Percentiles rank a stretch among this genome's conserved stretches.
Conservation (phyloP, 2,329 filamentous ascomycete species). For the Aspergillus sp. region DNA sequence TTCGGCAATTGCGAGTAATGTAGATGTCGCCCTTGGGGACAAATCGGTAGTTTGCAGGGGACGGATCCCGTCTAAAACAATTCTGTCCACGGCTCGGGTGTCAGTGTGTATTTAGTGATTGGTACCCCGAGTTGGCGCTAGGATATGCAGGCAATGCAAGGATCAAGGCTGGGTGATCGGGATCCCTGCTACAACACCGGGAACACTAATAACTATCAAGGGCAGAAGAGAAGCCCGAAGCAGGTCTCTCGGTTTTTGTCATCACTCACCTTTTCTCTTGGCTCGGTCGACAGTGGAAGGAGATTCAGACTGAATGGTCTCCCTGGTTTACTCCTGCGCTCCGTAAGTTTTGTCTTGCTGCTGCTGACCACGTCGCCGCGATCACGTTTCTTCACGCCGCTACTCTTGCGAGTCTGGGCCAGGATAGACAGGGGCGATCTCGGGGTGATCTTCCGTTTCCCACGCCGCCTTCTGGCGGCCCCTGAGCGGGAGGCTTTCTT, state of each 20-base stretch:
- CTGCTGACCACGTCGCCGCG: conserved; percentile 6
- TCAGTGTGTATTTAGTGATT: conserved; percentile 7
- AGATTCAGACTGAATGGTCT: conserved; percentile 8
- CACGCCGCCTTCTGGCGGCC: conserved; percentile 9
- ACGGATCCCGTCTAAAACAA: conserved; percentile 29
- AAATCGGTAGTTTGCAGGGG: conserved; percentile 40
- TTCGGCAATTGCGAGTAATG: conserved; percentile 46
- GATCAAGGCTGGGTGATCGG: neutral
- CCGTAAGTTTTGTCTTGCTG: conserved; percentile 5
- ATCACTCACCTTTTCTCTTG: conserved; percentile 29
- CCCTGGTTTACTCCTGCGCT: neutral
- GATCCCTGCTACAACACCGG: neutral
- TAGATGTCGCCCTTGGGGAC: conserved; percentile 47
- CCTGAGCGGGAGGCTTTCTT: conserved; percentile 9
- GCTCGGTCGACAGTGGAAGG: conserved; percentile 27
- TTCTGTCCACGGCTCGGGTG: conserved; percentile 26
- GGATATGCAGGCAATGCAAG: neutral
- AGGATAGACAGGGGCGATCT: conserved; percentile 19
- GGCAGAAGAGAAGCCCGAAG: too few species aligned
- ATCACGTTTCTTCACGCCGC: conserved; percentile 8
- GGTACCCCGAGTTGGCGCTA: conserved; percentile 7
- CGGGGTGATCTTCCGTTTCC: conserved; percentile 12
- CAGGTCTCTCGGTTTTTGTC: too few species aligned
- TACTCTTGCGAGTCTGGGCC: conserved; percentile 16
- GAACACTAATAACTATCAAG: neutral